Conservation (phyloP, 345 rosid genomes). For the Bruguiera gymnorhiza region DNA sequence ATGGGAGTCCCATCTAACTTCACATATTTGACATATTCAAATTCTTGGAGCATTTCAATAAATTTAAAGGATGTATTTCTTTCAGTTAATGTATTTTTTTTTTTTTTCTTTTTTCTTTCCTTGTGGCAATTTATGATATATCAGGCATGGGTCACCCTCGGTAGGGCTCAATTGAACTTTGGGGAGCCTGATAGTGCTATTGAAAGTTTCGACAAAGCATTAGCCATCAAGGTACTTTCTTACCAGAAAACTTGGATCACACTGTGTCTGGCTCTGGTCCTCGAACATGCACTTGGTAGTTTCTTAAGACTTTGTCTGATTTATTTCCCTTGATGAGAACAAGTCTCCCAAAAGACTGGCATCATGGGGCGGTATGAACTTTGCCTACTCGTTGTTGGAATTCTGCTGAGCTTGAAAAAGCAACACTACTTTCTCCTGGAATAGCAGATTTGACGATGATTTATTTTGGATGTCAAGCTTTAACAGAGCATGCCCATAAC, state of each 20-base stretch:
- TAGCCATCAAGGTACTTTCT: constrained; percentile 55
- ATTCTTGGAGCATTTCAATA: background rate
- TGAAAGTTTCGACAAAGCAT: constrained; percentile 64
- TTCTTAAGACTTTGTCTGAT: background rate
- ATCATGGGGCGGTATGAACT: background rate
- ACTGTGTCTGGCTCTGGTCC: background rate
- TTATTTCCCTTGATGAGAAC: background rate
- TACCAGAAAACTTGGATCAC: background rate
- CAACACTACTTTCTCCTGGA: background rate
- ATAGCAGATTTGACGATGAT: too few species aligned
- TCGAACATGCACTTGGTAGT: too few species aligned
- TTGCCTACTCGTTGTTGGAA: background rate
- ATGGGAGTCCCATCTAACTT: background rate
- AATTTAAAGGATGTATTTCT: background rate
- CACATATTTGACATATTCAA: too few species aligned
- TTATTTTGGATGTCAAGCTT: too few species aligned
- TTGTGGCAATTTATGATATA: background rate
- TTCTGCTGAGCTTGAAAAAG: too few species aligned
- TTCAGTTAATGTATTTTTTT: background rate
- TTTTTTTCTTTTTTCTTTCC: background rate
- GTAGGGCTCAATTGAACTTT: constrained; percentile 88
- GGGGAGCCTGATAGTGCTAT: constrained; percentile 88
- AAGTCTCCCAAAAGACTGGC: background rate
- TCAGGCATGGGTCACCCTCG: constrained; percentile 92
- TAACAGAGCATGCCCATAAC: too few species aligned